Conservation (phyloP, 129 eudicot genomes). For the Oenanthe sinensis region DNA sequence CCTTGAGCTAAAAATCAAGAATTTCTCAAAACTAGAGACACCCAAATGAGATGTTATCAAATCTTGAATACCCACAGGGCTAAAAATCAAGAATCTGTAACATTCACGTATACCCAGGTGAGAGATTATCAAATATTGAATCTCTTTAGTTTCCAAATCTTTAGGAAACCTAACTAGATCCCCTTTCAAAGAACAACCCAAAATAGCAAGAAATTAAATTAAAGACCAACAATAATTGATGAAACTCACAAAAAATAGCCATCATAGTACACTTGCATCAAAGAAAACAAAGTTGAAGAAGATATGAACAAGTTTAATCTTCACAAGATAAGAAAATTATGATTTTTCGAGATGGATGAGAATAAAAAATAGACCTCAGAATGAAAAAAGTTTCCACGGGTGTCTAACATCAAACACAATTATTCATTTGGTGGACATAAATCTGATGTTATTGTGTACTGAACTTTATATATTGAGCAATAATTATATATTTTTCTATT, state of each 20-base stretch:
- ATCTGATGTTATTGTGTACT: neutral
- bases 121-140: slow-evolving; percentile 9
- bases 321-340: neutral
- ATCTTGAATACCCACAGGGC: slow-evolving; percentile 14
- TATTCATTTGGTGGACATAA: neutral
- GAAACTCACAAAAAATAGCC: slow-evolving; percentile 9
- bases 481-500: neutral
- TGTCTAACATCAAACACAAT: neutral
- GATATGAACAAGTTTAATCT: neutral
- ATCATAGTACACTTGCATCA: neutral
- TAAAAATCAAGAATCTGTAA: slow-evolving; percentile 1
- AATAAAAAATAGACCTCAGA: neutral
- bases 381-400: neutral
- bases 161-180: slow-evolving; percentile 34
- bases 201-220: slow-evolving; percentile 18
- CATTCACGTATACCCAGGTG: slow-evolving; percentile 14
- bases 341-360: neutral
- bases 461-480: neutral
- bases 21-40: slow-evolving; percentile 12
- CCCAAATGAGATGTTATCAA: slow-evolving; percentile 9
- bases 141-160: neutral
- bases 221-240: slow-evolving; percentile 11
- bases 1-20: slow-evolving; percentile 11
- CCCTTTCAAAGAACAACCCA: slow-evolving; percentile 23
- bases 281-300: slow-evolving; percentile 5